phyloP scores from a whole-genome alignment of 345 rosid genomes.

The Lepidium aucheri region DNA sequence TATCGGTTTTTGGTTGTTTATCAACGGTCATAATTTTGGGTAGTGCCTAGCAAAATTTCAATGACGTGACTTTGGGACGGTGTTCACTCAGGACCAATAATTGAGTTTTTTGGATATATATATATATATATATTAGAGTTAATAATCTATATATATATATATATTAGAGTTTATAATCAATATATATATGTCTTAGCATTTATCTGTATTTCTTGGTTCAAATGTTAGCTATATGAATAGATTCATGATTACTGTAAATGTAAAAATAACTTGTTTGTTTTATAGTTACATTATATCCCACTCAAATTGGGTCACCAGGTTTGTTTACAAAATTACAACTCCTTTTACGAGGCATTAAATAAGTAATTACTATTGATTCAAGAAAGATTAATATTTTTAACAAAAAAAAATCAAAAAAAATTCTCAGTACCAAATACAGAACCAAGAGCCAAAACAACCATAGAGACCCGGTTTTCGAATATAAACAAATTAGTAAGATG shows the following conservation, averaged over 20 bases:
- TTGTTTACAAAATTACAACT: background rate
- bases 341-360: background rate
- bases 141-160: too few relatives aligned
- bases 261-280: too few relatives aligned
- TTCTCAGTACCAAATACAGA: too few relatives aligned
- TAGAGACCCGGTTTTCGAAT: too few relatives aligned
- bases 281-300: too few relatives aligned
- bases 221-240: background rate
- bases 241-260: background rate
- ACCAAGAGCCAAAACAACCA: too few relatives aligned
- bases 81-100: background rate
- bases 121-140: too few relatives aligned
- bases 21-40: slow-evolving; percentile 8
- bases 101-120: background rate
- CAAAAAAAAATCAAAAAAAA: too few relatives aligned
- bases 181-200: too few relatives aligned
- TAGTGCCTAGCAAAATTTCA: background rate
- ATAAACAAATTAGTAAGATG: too few relatives aligned
- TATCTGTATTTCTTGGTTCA: background rate
- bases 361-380: background rate
- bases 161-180: too few relatives aligned
- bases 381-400: background rate
- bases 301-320: background rate
- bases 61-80: background rate
- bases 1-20: background rate